Conservation (phyloP, 2,329 filamentous ascomycete species). For the Botrytis fragariae region DNA sequence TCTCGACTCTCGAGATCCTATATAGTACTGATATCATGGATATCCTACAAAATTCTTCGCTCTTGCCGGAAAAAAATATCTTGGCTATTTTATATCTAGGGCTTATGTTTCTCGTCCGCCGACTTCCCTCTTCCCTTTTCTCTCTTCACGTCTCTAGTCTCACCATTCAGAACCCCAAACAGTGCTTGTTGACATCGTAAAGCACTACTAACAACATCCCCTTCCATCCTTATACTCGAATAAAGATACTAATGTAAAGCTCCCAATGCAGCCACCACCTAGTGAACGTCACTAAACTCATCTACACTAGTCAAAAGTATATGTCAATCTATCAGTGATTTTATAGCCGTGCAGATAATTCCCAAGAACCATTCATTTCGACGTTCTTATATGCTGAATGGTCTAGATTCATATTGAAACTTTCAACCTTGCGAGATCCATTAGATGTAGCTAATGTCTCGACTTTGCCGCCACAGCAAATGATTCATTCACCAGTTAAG, state of each 20-base stretch:
- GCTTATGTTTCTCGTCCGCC: not conserved
- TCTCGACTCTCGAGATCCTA: too few species aligned
- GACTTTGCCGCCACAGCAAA: not conserved
- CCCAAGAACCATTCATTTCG: not conserved
- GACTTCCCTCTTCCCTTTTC: not conserved
- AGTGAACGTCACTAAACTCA: not conserved
- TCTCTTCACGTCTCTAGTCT: not conserved
- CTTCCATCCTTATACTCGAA: not conserved
- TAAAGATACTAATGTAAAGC: not conserved
- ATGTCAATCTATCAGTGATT: not conserved
- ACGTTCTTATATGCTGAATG: not conserved
- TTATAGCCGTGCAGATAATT: not conserved
- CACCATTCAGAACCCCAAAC: too few species aligned
- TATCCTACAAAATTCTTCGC: not conserved
- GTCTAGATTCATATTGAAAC: not conserved
- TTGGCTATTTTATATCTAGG: accelerated
- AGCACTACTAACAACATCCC: not conserved
- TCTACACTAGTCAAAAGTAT: not conserved
- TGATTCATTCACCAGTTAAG: not conserved
- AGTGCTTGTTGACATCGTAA: not conserved
- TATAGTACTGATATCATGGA: not conserved
- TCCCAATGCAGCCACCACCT: too few species aligned
- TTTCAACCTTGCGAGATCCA: not conserved
- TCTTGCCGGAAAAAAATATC: not conserved
- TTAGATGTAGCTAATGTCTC: not conserved